Conservation (phyloP, 208 protist species). For the Plasmodiophora brassicae region DNA sequence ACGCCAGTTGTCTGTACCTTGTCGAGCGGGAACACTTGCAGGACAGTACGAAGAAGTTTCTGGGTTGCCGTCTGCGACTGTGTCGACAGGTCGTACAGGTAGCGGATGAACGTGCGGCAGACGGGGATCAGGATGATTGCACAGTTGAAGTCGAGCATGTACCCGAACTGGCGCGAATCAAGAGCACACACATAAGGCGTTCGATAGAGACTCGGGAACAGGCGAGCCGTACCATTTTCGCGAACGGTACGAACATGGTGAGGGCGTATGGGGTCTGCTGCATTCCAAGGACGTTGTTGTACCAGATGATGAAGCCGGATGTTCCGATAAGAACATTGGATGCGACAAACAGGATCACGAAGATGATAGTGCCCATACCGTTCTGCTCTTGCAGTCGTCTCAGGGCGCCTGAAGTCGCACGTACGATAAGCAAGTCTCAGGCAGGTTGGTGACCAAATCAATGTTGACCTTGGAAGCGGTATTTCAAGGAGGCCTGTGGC, state of each 20-base stretch:
- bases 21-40: conserved; percentile 4
- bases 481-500: background rate
- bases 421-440: too few relatives aligned
- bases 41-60: background rate
- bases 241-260: background rate
- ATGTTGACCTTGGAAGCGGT: background rate
- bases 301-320: background rate
- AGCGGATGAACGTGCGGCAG: conserved; percentile 30
- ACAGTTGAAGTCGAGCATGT: conserved; percentile 27
- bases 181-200: background rate
- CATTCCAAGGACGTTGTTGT: background rate
- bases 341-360: background rate
- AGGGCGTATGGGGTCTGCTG: background rate
- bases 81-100: conserved; percentile 30
- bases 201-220: background rate
- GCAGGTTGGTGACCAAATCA: background rate
- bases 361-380: background rate
- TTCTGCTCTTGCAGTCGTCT: background rate
- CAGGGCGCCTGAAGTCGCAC: background rate
- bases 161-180: conserved; percentile 22
- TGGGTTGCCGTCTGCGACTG: background rate
- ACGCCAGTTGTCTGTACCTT: too few relatives aligned
- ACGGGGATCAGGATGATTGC: conserved; percentile 30
- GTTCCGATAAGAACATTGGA: background rate
- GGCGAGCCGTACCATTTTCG: background rate